Percentiles rank a stretch among this genome's conserved stretches.
Evolutionary conservation across 768 basidiomycete genomes (phyloP).

Genomic region (Termitomyces sp.): DNA sequence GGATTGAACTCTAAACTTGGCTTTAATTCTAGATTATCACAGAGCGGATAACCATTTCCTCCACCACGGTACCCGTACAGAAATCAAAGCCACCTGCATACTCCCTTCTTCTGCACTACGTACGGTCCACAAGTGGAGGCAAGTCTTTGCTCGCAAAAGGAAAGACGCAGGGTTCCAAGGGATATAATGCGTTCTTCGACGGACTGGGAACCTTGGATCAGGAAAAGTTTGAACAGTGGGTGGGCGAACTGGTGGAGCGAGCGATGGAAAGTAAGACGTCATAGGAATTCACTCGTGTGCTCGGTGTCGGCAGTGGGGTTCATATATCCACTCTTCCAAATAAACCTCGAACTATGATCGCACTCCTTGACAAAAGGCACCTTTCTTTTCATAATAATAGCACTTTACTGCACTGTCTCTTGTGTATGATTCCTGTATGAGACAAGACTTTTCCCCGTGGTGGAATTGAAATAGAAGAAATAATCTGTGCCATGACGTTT

Average conservation of each 20-base stretch:
- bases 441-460: neutral
- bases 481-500: no score
- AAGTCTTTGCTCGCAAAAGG: slow-evolving; percentile 79
- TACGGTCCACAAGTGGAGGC: slow-evolving; percentile 78
- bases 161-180: slow-evolving; percentile 47
- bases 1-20: slow-evolving; percentile 17
- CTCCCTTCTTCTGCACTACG: slow-evolving; percentile 58
- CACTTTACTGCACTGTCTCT: neutral
- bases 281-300: slow-evolving; percentile 3
- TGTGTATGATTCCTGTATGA: neutral
- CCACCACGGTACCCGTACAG: slow-evolving; percentile 55
- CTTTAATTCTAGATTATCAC: slow-evolving; percentile 73
- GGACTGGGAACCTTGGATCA: slow-evolving; percentile 75
- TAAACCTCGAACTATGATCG: neutral
- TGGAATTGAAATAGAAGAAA: no score
- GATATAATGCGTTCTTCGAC: slow-evolving; percentile 77
- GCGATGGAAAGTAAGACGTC: slow-evolving; percentile 65
- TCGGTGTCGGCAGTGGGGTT: neutral
- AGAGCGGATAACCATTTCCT: slow-evolving; percentile 78
- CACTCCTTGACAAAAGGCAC: neutral
- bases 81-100: slow-evolving; percentile 59
- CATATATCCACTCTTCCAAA: neutral
- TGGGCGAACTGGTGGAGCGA: slow-evolving; percentile 64
- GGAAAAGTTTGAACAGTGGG: slow-evolving; percentile 71
- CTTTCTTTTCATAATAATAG: neutral